Conservation (phyloP, 73 alveolate genomes). For the Uronychia binucleata region DNA sequence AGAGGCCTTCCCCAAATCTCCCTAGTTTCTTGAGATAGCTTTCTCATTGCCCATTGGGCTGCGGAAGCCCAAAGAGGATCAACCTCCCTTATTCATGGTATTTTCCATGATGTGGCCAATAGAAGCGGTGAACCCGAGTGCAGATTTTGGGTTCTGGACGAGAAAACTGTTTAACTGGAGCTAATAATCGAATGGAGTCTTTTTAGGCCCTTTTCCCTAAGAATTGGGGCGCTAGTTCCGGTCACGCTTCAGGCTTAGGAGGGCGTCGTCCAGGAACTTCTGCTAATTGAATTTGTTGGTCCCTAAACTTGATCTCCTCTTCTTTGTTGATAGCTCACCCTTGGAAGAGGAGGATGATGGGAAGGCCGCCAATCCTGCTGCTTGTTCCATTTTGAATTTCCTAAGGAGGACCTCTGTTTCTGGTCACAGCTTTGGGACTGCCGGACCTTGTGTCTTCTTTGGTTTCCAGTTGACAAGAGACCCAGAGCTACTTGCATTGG, state of each 20-base stretch:
- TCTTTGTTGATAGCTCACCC: no score
- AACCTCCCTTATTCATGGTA: background rate
- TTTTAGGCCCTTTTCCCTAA: background rate
- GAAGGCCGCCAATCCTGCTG: no score
- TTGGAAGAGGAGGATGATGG: no score
- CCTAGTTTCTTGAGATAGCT: no score
- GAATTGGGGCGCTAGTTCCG: background rate
- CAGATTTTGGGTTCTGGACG: background rate
- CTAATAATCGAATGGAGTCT: background rate
- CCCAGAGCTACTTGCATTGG: no score
- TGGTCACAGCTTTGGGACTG: background rate
- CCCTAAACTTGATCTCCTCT: background rate
- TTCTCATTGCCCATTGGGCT: no score
- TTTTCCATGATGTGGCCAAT: background rate
- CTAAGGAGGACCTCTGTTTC: background rate
- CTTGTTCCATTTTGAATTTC: background rate
- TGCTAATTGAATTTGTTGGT: background rate
- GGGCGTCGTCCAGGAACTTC: background rate
- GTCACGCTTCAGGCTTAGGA: background rate
- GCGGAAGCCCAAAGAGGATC: background rate
- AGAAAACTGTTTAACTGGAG: background rate
- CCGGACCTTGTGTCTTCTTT: no score
- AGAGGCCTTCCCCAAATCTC: no score
- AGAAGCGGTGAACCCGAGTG: background rate
- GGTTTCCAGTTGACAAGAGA: no score